Evolutionary conservation across 139 green algal species (phyloP), one percentile per base, ranked within the genome.

Genomic region (Tetratostichococcus sp.): DNA sequence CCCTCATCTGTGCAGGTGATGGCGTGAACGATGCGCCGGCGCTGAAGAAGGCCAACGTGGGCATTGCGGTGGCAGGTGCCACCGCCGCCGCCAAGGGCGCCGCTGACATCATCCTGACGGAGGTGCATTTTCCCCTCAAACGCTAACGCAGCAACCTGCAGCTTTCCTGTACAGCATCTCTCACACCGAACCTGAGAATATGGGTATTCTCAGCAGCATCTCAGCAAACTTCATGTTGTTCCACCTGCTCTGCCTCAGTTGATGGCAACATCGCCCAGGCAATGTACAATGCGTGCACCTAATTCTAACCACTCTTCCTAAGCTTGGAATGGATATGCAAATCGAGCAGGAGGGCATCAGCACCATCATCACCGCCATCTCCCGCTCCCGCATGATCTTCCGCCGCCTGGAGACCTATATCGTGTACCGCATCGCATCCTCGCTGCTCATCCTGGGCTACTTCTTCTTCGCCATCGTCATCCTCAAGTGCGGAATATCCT

Each of bases 11-110:
- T 58, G 28, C 87, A 65, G 89, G 89, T 34, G 89, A 94, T 67
- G 88, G 88, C 30, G 88, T 96, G 6, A 97, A 97, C 73, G 92
- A 97, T 76, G 89, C 92, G 0, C 92, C 92, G 2, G 92, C 92
- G 23, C 85, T 97, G 16, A 90, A 92, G 75, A 85, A 88, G 58
- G 88, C 79, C 0, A 83, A 95, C 35, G 84, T 95, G 23, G 86
- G 88, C 50, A 96, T 96, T 65, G 78, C 78, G 25, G 78, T 83
- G 59, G 73, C 78, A n/a, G 80, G 75, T 32, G 80, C 80, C 28
- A 85, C 80, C 19, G 69, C 72, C 42, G 80, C 80, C 14, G 80
- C 80, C 32, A 74, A 75, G 30, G 69, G 71, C 28, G 80, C 80
- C 19, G 85, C 88, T 62, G 86, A 90, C 79, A 94, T 95, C 76